Evolutionary conservation across 495 filamentous ascomycete species (phyloP).

Genomic region (Penicillium argentinense): DNA sequence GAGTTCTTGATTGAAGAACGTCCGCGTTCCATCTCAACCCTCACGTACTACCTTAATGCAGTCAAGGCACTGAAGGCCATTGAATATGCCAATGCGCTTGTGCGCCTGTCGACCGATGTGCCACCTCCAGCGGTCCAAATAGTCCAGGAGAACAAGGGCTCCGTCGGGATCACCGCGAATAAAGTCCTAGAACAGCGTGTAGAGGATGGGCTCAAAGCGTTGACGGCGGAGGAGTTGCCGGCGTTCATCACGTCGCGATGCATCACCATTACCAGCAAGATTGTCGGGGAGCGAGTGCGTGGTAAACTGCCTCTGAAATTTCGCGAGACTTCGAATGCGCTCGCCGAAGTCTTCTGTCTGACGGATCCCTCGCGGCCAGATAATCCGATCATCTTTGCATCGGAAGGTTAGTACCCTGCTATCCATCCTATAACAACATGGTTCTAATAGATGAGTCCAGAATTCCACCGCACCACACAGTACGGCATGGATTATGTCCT

Average conservation of each 20-base stretch:
- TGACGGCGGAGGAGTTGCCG: slow-evolving; percentile 67
- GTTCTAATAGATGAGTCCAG: slow-evolving; percentile 1
- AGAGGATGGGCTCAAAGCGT: slow-evolving; percentile 53
- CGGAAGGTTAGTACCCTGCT: slow-evolving; percentile 55
- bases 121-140: slow-evolving; percentile 41
- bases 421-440: neutral
- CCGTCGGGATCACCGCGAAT: slow-evolving; percentile 49
- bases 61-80: slow-evolving; percentile 71
- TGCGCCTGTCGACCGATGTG: slow-evolving; percentile 34
- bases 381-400: slow-evolving; percentile 78
- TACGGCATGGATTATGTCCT: slow-evolving; percentile 59
- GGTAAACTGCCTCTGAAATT: slow-evolving; percentile 38
- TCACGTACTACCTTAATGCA: slow-evolving; percentile 65
- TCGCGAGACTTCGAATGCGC: slow-evolving; percentile 62
- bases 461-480: slow-evolving; percentile 51
- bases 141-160: slow-evolving; percentile 43
- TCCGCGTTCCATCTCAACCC: slow-evolving; percentile 64
- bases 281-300: slow-evolving; percentile 36
- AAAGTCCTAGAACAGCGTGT: slow-evolving; percentile 58
- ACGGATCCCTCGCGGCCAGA: slow-evolving; percentile 72
- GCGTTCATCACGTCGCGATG: slow-evolving; percentile 60
- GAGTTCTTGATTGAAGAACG: slow-evolving; percentile 71
- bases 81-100: slow-evolving; percentile 66
- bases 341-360: slow-evolving; percentile 76
- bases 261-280: slow-evolving; percentile 35